Evolutionary conservation across 202 grass and related monocot genomes (phyloP).

Genomic region (Alloteropsis angusta): DNA sequence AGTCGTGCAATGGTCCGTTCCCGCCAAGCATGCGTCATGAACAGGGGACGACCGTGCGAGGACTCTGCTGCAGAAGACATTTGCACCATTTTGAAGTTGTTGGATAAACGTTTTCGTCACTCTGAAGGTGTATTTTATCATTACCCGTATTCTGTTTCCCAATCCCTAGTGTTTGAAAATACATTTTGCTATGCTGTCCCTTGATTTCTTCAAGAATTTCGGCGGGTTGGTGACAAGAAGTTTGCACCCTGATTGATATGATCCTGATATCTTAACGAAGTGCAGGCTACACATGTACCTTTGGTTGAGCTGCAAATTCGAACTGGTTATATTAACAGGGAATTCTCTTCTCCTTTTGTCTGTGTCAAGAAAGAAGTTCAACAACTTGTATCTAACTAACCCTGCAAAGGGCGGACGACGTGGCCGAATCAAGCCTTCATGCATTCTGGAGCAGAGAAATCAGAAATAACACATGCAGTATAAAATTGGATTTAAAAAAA

Average conservation of each 20-base stretch:
- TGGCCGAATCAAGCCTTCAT: not conserved
- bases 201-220: not conserved
- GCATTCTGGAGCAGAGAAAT: not conserved
- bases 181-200: not conserved
- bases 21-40: not conserved
- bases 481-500: not conserved
- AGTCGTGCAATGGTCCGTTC: not conserved
- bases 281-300: not conserved
- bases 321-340: not conserved
- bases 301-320: conserved; percentile 11
- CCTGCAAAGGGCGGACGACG: not conserved
- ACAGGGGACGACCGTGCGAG: not conserved
- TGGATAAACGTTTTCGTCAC: not conserved
- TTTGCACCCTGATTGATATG: not conserved
- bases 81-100: too few relatives aligned
- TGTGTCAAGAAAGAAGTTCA: conserved; percentile 8
- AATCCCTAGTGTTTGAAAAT: not conserved
- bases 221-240: not conserved
- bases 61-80: not conserved
- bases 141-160: not conserved
- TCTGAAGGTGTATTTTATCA: not conserved
- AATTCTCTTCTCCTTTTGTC: not conserved
- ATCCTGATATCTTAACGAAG: not conserved
- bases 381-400: conserved; percentile 17
- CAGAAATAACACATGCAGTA: not conserved